Evolutionary conservation across 305 asterid genomes (phyloP), one percentile per base, ranked within the genome.

Genomic region (Plantago coronopus): DNA sequence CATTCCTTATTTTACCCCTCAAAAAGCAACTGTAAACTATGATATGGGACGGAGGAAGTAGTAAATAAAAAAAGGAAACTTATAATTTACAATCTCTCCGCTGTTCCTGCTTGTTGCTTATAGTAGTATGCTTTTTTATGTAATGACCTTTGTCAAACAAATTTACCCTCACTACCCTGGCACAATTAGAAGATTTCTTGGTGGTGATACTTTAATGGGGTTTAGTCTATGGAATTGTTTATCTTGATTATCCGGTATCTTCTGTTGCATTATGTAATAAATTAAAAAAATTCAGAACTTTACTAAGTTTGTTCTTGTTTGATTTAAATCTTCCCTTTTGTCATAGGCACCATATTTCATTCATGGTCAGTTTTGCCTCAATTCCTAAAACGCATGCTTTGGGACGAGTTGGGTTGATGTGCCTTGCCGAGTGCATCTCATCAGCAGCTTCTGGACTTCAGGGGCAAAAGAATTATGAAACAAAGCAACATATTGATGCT

Each of bases 321-420:
- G 57, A 65, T 59, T 64, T 56, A 72, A 59, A 49, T 51, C 57
- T 74, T 48, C 57, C 58, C 58, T 69, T 47, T 65, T 38, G 17
- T 61, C 71, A 25, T 86, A 87, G 95, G 83, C 71, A 80, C 60
- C 85, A 75, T 68, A 68, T 81, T 59, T 60, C 72, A 16, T 91
- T 88, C 77, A 74, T 91, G 81, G 63, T 73, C 53, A 71, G 68
- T 76, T 72, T 91, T 65, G 79, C 91, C 62, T 76, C 80, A 68
- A 72, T 79, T 71, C 76, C 94, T 65, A 86, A 83, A 68, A 74
- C 62, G 48, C 66, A 77, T 66, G 81, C 95, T 42, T 83, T 91
- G 77, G 98, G 97, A 57, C 81, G 99, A 66, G 88, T 94, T 72
- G 99, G 99, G 66, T 60, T 93, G 71, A 87, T 93, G 91, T 87